Evolutionary conservation across 805 yeast species (phyloP), one percentile per base, ranked within the genome.

Genomic region (Candida ponderosae): DNA sequence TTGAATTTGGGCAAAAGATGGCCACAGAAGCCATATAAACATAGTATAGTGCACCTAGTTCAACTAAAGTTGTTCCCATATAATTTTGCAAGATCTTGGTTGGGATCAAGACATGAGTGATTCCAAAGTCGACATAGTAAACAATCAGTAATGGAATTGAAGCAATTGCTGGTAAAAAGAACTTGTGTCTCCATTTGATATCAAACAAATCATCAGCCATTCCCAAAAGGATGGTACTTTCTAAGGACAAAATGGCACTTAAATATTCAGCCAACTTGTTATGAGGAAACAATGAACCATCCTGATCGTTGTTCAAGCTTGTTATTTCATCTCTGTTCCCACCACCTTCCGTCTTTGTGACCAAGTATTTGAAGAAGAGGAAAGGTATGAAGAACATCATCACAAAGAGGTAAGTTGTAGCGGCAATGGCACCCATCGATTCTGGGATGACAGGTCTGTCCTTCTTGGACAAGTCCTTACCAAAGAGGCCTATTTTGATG

Each of bases 171-270:
- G 99, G 99, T 46, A 93, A 56, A 51, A 93, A 87, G 63, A 93
- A 87, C 66, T 93, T 93, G 64, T 93, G 96, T 54, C 99, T 72
- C 99, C 99, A 93, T 48, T 96, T 73, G 44, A 93, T 78, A 59
- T 93, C 99, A 54, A 93, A 93, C 50, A 93, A 68, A 63, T 93
- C 98, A 59, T 93, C 98, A 34, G 94, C 82, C 23, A 93, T 69
- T 0, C 98, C 98, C 32, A 93, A 65, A 31, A 93, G 63, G 14
- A 88, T 70, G 57, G 93, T 89, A 46, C 87, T 76, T 60, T 87
- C 87, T 34, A 93, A 61, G 42, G 95, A 86, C 41, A 93, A 62
- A 9, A 90, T 66, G 5, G 94, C 94, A 50, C 95, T 79, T 45
- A 93, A 68, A 58, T 81, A 93, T 46, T 87, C 94, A 0, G 95